Conservation (phyloP, 164 flowering plant species). For the Protea cynaroides region DNA sequence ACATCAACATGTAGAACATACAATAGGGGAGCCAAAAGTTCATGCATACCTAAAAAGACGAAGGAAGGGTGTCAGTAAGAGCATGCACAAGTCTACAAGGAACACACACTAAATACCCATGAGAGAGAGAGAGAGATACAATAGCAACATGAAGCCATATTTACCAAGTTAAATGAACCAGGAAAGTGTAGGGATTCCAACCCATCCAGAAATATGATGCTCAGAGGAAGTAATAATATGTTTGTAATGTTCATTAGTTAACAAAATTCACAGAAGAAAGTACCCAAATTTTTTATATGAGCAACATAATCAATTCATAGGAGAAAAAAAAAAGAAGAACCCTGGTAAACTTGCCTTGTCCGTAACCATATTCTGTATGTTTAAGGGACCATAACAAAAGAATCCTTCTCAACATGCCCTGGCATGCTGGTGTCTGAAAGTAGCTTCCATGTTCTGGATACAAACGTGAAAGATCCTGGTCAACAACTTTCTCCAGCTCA, state of each 20-base stretch:
- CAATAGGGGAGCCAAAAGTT: constrained; percentile 86
- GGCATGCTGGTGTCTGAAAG: constrained; percentile 81
- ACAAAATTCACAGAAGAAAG: background rate
- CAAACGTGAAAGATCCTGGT: constrained; percentile 86
- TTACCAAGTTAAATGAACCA: background rate
- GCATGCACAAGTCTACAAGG: background rate
- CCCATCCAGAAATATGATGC: background rate
- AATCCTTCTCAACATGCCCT: constrained; percentile 77
- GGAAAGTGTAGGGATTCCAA: background rate
- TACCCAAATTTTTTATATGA: background rate
- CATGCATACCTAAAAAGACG: constrained; percentile 80
- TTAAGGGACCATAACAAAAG: constrained; percentile 87
- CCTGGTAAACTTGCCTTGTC: constrained; percentile 55
- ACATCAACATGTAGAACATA: constrained; percentile 90
- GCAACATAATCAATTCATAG: background rate
- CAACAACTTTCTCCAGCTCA: constrained; percentile 88
- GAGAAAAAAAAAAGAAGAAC: background rate
- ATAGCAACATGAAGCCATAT: background rate
- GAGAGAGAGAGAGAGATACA: background rate
- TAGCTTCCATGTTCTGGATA: constrained; percentile 93
- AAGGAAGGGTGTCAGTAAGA: background rate
- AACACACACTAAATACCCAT: background rate
- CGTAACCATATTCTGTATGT: constrained; percentile 81
- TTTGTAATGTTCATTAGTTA: background rate
- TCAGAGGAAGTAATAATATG: background rate